Evolutionary conservation across 495 filamentous ascomycete genomes (phyloP), one percentile per base, ranked within the genome.

Genomic region (Neurospora tetrasperma): DNA sequence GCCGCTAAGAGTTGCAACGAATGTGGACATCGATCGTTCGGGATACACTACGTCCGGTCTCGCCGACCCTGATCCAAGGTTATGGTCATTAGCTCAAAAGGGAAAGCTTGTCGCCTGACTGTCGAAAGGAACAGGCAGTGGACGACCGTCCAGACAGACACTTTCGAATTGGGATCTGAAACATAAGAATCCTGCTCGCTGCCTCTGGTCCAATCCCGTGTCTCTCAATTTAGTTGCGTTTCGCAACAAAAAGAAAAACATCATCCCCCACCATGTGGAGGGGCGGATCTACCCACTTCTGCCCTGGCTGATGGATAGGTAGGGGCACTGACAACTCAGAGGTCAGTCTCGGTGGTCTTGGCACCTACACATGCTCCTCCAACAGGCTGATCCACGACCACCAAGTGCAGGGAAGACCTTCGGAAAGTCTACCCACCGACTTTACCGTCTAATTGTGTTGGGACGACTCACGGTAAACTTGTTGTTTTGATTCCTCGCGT

Each of bases 241-340:
- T 66, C 54, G 66, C 70, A 44, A 71, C 69, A 42, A 74, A 69
- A 66, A 74, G 69, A 71, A 42, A 69, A 72, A 46, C 43, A 66
- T 66, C 54, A 35, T 54, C 46, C 70, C 73, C 70, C 74, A 72
- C 75, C 41, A 62, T 71, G 74, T 72, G 75, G 72, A 74, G 74
- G 69, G 70, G 75, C 74, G 27, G 54, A 66, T 54, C 46, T 69
- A 71, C 70, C 74, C 70, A 74, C 41, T 44, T 71, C 74, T 72
- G 72, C 70, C 74, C 71, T 71, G 70, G 74, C 72, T 42, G 39
- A 38, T 66, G 54, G 42, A 35, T 31, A 27, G 38, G 69, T 73
- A 42, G 39, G 46, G 40, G 48, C 71, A 69, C 46, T 74, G 75
- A 72, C 75, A 76, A 69, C 73, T 76, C 75, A 73, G 39, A 38